Evolutionary conservation across 768 basidiomycete species (phyloP), one percentile per base, ranked within the genome.

Genomic region (Heimioporus sp.): DNA sequence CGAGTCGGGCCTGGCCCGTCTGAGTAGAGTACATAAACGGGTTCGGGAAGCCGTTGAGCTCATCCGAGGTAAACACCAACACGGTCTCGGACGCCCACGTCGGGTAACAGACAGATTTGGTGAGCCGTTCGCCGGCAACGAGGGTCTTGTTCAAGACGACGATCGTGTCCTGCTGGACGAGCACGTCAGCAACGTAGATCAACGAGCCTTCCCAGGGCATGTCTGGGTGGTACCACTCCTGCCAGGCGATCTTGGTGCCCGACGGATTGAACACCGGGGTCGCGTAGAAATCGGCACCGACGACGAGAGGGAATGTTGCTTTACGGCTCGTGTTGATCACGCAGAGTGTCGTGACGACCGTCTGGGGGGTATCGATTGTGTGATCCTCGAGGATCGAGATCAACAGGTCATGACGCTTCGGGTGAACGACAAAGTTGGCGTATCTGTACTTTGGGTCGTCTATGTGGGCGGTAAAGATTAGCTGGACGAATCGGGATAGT

Each of bases 271-370:
- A 84, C 24, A 65, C 68, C 0, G 86, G 82, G 1, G 73, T 65
- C 41, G 78, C 75, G 64, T 91, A 92, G 70, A 92, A 92, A 62
- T 90, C 87, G 5, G 81, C 80, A 6, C 85, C 87, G 0, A 73
- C 68, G 2, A 72, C 70, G 37, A 90, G 66, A 5, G 77, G 66
- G 7, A 72, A 65, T 2, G 86, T 63, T 0, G 68, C 66, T 55
- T 78, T 74, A 5, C 72, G 68, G 2, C 56, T 51, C 0, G 76
- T 75, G 64, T 86, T 72, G 58, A 92, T 76, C 48, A 83, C 60
- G 46, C 75, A 75, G 32, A 92, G 77, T 0, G 74, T 75, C 51
- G 78, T 90, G 20, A 76, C 62, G 4, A 79, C 56, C 1, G 66
- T 70, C 37, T 64, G 60, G 1, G 68, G 67, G 1, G 60, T 66